Percentiles rank a stretch among this genome's conserved stretches.
phyloP scores from a whole-genome alignment of 768 basidiomycete genomes.

The Suillus americanus region DNA sequence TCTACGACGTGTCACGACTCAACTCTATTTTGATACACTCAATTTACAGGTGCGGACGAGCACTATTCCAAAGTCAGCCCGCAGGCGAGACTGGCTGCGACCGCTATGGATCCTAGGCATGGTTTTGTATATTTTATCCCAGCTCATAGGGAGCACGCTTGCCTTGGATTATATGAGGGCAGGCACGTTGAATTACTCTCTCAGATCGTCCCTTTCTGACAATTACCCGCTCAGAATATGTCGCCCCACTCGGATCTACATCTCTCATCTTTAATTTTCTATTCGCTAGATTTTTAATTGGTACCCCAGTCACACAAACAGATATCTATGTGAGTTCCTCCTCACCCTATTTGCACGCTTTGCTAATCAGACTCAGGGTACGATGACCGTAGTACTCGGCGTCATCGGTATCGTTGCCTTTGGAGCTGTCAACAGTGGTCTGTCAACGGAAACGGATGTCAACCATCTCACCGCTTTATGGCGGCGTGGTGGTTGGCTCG shows the following conservation, averaged over 20 bases:
- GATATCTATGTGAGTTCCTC: slow-evolving; percentile 70
- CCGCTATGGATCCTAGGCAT: slow-evolving; percentile 92
- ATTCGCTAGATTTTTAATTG: slow-evolving; percentile 87
- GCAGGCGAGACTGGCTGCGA: slow-evolving; percentile 76
- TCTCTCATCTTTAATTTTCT: slow-evolving; percentile 96
- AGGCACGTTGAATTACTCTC: slow-evolving; percentile 39
- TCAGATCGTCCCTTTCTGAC: slow-evolving; percentile 14
- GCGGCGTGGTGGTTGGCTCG: slow-evolving; percentile 87
- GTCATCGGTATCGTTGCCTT: slow-evolving; percentile 89
- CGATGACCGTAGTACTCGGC: slow-evolving; percentile 77
- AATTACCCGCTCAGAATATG: slow-evolving; percentile 64
- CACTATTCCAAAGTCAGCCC: slow-evolving; percentile 70
- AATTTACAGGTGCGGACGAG: slow-evolving; percentile 62
- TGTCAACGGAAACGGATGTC: slow-evolving; percentile 72
- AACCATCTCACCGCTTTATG: slow-evolving; percentile 79
- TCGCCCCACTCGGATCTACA: slow-evolving; percentile 91
- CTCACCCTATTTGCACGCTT: background rate
- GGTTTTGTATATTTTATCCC: slow-evolving; percentile 89
- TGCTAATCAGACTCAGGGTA: slow-evolving; percentile 51
- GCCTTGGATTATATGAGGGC: slow-evolving; percentile 89
- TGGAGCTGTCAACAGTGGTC: slow-evolving; percentile 80
- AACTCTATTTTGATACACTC: background rate
- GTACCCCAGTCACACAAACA: slow-evolving; percentile 78
- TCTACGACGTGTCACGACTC: slow-evolving; percentile 1
- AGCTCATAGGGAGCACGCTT: slow-evolving; percentile 84